These are phyloP conservation scores for Umbelopsis isabellina DNA, from an alignment of 192 early-diverging fungal genomes.

Conservation along the genomic window DNA sequence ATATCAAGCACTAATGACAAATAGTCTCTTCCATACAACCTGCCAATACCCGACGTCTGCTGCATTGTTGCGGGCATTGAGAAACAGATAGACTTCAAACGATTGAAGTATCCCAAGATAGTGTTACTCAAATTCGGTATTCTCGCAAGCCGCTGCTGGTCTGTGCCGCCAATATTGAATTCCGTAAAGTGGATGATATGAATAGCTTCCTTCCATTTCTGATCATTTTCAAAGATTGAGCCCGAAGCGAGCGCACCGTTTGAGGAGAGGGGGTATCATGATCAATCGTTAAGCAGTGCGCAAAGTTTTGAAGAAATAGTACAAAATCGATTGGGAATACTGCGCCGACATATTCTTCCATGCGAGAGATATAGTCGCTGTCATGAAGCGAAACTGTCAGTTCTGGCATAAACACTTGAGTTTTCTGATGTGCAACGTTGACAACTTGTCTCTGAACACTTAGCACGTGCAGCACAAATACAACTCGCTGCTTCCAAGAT, in stretches of 20 bases:
- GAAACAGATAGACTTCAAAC: neutral
- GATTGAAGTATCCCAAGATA: neutral
- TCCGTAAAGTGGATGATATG: neutral
- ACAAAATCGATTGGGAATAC: neutral
- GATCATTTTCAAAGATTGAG: neutral
- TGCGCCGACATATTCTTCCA: neutral
- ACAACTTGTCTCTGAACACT: neutral
- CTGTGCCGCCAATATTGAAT: neutral
- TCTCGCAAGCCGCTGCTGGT: neutral
- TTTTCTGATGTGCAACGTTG: neutral
- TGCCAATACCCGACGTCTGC: no score
- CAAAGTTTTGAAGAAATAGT: neutral
- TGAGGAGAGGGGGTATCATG: neutral
- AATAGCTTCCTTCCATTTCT: neutral
- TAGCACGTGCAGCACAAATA: neutral
- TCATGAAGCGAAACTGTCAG: neutral
- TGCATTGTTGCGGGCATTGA: neutral
- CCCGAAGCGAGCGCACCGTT: neutral
- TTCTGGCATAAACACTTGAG: neutral
- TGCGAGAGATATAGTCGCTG: neutral
- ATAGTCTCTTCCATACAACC: neutral
- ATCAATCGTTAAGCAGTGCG: neutral
- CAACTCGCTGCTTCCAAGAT: neutral
- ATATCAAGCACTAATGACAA: neutral
- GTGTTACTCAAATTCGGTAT: neutral